Evolutionary conservation across 176 grass and related monocot genomes (phyloP).

Genomic region (Canna indica): DNA sequence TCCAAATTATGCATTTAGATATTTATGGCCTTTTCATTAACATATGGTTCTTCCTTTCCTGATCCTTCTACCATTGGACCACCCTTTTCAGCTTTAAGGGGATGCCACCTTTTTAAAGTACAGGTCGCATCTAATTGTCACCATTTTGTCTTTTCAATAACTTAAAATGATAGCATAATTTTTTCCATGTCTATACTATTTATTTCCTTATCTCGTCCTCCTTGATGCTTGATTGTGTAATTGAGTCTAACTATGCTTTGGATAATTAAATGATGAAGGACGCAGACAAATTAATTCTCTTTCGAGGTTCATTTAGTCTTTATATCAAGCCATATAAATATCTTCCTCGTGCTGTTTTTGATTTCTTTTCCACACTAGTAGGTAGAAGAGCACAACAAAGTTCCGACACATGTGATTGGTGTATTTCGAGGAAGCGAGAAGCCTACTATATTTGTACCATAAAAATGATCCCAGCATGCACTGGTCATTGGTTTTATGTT

Average conservation of each 20-base stretch:
- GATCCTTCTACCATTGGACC: neutral
- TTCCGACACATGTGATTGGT: slow-evolving; percentile 51
- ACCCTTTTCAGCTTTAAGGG: too few relatives aligned
- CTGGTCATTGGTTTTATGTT: slow-evolving; percentile 90
- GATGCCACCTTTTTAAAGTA: too few relatives aligned
- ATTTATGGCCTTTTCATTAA: neutral
- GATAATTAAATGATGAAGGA: too few relatives aligned
- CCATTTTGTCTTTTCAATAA: too few relatives aligned
- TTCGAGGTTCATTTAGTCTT: neutral
- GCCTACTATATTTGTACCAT: slow-evolving; percentile 88
- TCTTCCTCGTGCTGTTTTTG: neutral
- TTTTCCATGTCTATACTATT: too few relatives aligned
- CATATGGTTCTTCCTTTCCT: neutral
- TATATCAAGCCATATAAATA: neutral
- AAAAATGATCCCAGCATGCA: slow-evolving; percentile 68
- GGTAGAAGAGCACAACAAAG: slow-evolving; percentile 14
- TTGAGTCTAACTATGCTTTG: too few relatives aligned
- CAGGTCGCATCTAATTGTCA: too few relatives aligned
- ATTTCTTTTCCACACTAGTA: slow-evolving; percentile 24
- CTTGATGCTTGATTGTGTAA: too few relatives aligned
- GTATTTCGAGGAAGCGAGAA: slow-evolving; percentile 93
- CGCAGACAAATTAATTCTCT: neutral
- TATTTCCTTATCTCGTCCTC: too few relatives aligned
- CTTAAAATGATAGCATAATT: too few relatives aligned
- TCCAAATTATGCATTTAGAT: neutral